These are phyloP conservation scores for Sanghuangporus weigelae DNA, from an alignment of 1,284 basidiomycete species.

Conservation along the genomic window DNA sequence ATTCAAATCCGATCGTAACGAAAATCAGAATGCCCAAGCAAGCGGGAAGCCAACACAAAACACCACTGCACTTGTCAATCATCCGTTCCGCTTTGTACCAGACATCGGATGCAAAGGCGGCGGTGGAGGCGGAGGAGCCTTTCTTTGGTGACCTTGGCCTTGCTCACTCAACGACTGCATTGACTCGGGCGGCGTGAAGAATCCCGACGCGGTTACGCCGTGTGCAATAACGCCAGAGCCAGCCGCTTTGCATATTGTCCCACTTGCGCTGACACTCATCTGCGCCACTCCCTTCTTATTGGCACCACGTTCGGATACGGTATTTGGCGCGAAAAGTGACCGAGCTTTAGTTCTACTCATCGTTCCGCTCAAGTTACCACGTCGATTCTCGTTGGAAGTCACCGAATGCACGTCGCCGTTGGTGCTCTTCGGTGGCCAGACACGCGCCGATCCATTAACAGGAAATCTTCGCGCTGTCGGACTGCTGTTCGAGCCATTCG, in stretches of 20 bases:
- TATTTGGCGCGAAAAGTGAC: constrained; percentile 9
- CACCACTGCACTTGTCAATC: background rate
- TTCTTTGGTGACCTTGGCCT: constrained; percentile 18
- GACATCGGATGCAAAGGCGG: constrained; percentile 13
- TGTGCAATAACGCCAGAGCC: constrained; percentile 68
- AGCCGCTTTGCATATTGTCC: constrained; percentile 53
- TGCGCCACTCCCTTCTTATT: constrained; percentile 21
- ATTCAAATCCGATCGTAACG: no score
- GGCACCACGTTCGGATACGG: background rate
- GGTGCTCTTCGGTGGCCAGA: constrained; percentile 33
- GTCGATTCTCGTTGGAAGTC: constrained; percentile 17
- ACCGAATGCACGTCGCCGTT: constrained; percentile 20
- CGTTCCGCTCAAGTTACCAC: constrained; percentile 47
- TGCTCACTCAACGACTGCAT: background rate
- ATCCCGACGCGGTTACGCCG: constrained; percentile 66
- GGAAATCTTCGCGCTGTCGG: constrained; percentile 3
- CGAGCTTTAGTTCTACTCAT: constrained; percentile 36
- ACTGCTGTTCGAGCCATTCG: constrained; percentile 23
- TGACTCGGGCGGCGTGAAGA: constrained; percentile 53
- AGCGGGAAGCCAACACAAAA: background rate
- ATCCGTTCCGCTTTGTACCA: background rate
- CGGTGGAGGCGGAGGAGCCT: constrained; percentile 30
- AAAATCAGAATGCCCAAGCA: no score
- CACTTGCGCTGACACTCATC: constrained; percentile 48
- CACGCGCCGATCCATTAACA: constrained; percentile 17